These are phyloP conservation scores for Papiliotrema nemorosa DNA, from an alignment of 1,284 basidiomycete species.

Conservation along the genomic window DNA sequence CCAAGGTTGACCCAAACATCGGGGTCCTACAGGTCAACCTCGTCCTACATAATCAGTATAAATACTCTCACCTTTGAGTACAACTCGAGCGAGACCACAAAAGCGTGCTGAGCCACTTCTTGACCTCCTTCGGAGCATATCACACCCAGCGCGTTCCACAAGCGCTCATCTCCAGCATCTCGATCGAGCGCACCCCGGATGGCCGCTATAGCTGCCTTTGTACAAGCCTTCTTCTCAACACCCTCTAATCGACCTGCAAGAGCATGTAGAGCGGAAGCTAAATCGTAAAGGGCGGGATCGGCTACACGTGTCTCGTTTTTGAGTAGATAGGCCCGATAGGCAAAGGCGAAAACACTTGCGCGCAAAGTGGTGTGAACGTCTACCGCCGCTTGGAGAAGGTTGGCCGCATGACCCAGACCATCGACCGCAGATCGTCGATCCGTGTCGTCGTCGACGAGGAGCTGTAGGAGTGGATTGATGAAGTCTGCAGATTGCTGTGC, in stretches of 20 bases:
- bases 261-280: conserved; percentile 64
- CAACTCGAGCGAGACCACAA: conserved; percentile 82
- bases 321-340: conserved; percentile 68
- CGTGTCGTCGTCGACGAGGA: conserved; percentile 41
- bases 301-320: conserved; percentile 57
- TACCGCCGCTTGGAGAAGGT: conserved; percentile 28
- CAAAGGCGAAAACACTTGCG: conserved; percentile 65
- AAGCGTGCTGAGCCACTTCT: conserved; percentile 77
- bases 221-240: conserved; percentile 41
- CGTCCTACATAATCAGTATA: not conserved
- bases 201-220: conserved; percentile 60
- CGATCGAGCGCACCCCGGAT: conserved; percentile 72
- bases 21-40: conserved; percentile 58
- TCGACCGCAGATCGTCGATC: conserved; percentile 37
- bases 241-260: conserved; percentile 48
- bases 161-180: conserved; percentile 67
- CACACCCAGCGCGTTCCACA: conserved; percentile 64
- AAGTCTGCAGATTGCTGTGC: conserved; percentile 25
- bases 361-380: conserved; percentile 51
- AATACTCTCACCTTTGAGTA: conserved; percentile 63
- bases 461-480: conserved; percentile 36
- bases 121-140: conserved; percentile 35
- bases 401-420: conserved; percentile 38
- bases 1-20: conserved; percentile 85
- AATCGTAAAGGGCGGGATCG: conserved; percentile 69